Percentiles rank a stretch among this genome's conserved stretches.
phyloP scores from a whole-genome alignment of 2,329 filamentous ascomycete species.

The Aspergillus fumigatiaffinis region DNA sequence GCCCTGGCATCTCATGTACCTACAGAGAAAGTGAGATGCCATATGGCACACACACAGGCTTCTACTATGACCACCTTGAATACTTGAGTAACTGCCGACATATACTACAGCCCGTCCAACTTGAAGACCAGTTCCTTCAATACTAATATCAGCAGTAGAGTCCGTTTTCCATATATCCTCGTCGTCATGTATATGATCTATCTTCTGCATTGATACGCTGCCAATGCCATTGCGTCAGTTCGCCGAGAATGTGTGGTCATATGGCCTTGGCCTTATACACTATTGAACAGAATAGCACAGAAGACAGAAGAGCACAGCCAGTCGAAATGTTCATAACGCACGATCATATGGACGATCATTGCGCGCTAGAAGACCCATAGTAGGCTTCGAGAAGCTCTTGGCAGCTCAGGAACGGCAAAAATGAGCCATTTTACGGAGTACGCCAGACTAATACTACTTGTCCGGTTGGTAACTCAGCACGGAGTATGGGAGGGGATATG shows the following conservation, averaged over 20 bases:
- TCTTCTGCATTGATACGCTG: neutral
- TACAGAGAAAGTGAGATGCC: too few relatives aligned
- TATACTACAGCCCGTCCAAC: too few relatives aligned
- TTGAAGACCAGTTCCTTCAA: neutral
- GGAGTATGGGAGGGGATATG: neutral
- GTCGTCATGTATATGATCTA: neutral
- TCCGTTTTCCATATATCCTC: neutral
- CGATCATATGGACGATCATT: neutral
- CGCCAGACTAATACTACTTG: too few relatives aligned
- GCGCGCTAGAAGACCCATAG: constrained; percentile 10
- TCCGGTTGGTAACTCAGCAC: too few relatives aligned
- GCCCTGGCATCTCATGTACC: too few relatives aligned
- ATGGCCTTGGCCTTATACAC: too few relatives aligned
- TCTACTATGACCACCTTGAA: neutral
- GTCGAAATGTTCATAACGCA: neutral
- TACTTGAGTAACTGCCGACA: too few relatives aligned
- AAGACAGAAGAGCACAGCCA: too few relatives aligned
- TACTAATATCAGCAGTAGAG: too few relatives aligned
- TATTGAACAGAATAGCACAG: neutral
- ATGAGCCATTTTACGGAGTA: neutral
- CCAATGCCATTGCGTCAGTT: too few relatives aligned
- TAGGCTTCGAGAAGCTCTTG: constrained; percentile 15
- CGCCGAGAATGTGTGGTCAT: neutral
- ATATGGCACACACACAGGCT: too few relatives aligned
- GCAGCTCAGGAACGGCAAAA: neutral